A percentile compares a stretch with the other conserved stretches of the same genome.
phyloP scores from a whole-genome alignment of 1,284 basidiomycete species.

The Trametes versicolor region DNA sequence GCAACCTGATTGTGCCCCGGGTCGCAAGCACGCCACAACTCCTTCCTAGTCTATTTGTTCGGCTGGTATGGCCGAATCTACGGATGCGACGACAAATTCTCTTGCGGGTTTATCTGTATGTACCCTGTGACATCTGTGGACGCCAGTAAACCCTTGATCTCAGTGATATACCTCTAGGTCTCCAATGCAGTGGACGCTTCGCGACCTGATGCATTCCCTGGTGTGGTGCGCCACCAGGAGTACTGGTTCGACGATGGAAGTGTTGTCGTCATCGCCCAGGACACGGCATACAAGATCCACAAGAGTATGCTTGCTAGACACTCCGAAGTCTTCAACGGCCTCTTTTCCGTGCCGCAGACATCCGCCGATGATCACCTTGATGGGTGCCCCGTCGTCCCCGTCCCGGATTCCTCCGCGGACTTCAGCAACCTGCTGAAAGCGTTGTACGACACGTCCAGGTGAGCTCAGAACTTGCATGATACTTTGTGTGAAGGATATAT shows the following conservation, averaged over 20 bases:
- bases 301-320: slow-evolving; percentile 27
- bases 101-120: background rate
- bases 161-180: background rate
- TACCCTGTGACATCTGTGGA: too few species aligned
- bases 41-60: background rate
- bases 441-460: slow-evolving; percentile 15
- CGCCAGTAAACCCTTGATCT: background rate
- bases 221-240: slow-evolving; percentile 15
- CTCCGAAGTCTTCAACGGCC: slow-evolving; percentile 35
- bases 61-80: background rate
- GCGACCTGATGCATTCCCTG: background rate
- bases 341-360: slow-evolving; percentile 30
- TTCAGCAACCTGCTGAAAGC: slow-evolving; percentile 22
- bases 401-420: slow-evolving; percentile 23
- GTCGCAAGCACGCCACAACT: background rate
- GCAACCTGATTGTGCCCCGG: background rate
- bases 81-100: background rate
- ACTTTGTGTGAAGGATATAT: too few species aligned
- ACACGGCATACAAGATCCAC: slow-evolving; percentile 33
- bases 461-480: background rate
- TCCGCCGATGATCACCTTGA: slow-evolving; percentile 19
- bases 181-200: background rate
- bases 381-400: slow-evolving; percentile 24
- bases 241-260: slow-evolving; percentile 40
- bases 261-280: slow-evolving; percentile 32